Evolutionary conservation across 2,329 filamentous ascomycete genomes (phyloP).

Genomic region (Tolypocladium nubicola): DNA sequence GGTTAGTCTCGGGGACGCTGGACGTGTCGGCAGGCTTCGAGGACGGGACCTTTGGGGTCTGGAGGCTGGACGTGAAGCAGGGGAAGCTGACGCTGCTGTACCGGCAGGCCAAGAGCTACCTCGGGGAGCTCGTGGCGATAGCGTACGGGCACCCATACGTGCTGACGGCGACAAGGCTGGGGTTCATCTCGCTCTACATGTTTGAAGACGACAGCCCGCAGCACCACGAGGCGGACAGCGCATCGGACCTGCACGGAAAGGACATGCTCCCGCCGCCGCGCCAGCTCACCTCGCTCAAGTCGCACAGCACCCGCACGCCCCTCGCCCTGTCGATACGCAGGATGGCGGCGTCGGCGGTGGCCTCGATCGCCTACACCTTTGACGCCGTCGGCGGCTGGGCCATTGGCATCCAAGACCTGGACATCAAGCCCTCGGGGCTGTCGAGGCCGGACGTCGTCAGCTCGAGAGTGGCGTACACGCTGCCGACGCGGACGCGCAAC

Average conservation of each 20-base stretch:
- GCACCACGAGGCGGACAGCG: conserved; percentile 1
- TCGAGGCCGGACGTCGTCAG: conserved; percentile 18
- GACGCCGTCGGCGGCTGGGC: conserved; percentile 75
- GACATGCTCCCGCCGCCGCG: conserved; percentile 14
- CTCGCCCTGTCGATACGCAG: conserved; percentile 74
- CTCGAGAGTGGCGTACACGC: conserved; percentile 25
- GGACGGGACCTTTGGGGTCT: conserved; percentile 63
- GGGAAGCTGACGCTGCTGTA: conserved; percentile 39
- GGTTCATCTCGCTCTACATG: conserved; percentile 66
- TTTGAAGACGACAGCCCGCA: conserved; percentile 29
- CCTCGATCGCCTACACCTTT: conserved; percentile 79
- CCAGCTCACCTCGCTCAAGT: conserved; percentile 68
- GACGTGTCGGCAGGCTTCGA: conserved; percentile 60
- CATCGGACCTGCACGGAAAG: not conserved
- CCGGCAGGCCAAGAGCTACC: conserved; percentile 49
- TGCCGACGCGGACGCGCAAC: conserved; percentile 18
- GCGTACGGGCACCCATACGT: conserved; percentile 68
- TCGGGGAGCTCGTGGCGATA: conserved; percentile 57
- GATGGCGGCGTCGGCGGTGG: conserved; percentile 53
- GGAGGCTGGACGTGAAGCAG: conserved; percentile 41
- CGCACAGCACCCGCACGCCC: conserved; percentile 68
- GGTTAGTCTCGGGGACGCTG: conserved; percentile 31
- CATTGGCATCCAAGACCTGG: conserved; percentile 82
- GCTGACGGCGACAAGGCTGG: conserved; percentile 64
- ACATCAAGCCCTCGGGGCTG: conserved; percentile 35